Conservation (phyloP, 2,329 filamentous ascomycete species). For the Cladosporium sp. region DNA sequence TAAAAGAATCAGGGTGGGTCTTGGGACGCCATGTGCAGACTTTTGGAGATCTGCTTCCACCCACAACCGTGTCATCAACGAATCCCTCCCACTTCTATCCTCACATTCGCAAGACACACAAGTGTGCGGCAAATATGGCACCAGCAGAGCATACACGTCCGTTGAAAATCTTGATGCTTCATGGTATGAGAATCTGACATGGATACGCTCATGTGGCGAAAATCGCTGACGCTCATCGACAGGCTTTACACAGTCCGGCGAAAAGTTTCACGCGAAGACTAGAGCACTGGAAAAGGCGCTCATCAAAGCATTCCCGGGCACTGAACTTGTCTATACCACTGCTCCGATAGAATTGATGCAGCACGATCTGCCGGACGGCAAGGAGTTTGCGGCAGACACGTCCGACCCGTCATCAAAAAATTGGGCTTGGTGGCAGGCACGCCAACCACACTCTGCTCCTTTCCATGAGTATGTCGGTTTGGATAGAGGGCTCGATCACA, state of each 20-base stretch:
- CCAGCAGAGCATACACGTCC: background rate
- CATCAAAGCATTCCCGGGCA: constrained; percentile 66
- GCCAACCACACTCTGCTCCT: constrained; percentile 62
- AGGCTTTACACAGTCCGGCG: constrained; percentile 87
- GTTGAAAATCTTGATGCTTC: background rate
- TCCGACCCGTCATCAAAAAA: constrained; percentile 16
- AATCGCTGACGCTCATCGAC: background rate
- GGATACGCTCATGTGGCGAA: background rate
- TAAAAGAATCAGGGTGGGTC: background rate
- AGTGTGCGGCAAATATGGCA: background rate
- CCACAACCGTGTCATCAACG: background rate
- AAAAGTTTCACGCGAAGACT: constrained; percentile 84
- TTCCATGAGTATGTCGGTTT: constrained; percentile 65
- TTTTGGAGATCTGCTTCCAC: background rate
- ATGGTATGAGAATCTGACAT: background rate
- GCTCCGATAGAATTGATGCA: constrained; percentile 46
- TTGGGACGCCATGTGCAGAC: background rate
- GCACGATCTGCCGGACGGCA: constrained; percentile 61
- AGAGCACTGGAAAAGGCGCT: constrained; percentile 83
- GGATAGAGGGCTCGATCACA: constrained; percentile 63
- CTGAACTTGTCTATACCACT: constrained; percentile 52
- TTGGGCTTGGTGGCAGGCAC: constrained; percentile 69
- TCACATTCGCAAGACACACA: background rate
- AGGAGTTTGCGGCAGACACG: constrained; percentile 56
- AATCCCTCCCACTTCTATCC: background rate